Evolutionary conservation across 2,329 filamentous ascomycete genomes (phyloP).

Genomic region (Pseudopithomyces chartarum): DNA sequence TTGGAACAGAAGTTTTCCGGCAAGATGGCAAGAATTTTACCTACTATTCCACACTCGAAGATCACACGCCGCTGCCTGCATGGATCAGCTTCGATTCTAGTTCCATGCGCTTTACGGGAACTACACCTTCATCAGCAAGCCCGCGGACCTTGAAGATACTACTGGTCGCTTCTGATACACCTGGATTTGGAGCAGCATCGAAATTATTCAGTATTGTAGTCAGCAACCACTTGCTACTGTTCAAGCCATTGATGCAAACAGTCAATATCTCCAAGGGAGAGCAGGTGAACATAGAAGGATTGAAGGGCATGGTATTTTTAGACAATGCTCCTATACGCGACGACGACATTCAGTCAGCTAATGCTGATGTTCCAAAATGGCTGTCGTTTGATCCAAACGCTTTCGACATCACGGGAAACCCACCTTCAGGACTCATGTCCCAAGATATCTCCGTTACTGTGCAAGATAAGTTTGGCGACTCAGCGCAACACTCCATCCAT

Average conservation of each 20-base stretch:
- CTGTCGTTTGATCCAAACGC: conserved; percentile 66
- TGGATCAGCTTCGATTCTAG: conserved; percentile 78
- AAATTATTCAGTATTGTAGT: conserved; percentile 74
- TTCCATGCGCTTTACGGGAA: conserved; percentile 71
- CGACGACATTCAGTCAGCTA: conserved; percentile 58
- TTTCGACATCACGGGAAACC: conserved; percentile 67
- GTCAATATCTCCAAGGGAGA: conserved; percentile 40
- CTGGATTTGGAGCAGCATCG: conserved; percentile 73
- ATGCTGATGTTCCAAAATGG: conserved; percentile 69
- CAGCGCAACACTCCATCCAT: conserved; percentile 61
- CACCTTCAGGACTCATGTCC: conserved; percentile 62
- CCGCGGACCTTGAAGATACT: conserved; percentile 75
- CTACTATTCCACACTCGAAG: conserved; percentile 77
- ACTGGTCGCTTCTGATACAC: conserved; percentile 77
- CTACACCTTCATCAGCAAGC: conserved; percentile 67
- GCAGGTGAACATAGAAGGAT: conserved; percentile 32
- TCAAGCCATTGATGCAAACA: conserved; percentile 54
- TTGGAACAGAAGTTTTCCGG: conserved; percentile 64
- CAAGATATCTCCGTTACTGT: conserved; percentile 67
- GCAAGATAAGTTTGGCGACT: conserved; percentile 64
- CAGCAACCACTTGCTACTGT: conserved; percentile 70
- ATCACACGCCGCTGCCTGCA: conserved; percentile 82
- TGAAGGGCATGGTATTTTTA: conserved; percentile 40
- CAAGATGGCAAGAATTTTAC: conserved; percentile 58
- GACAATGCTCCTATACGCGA: conserved; percentile 51